A percentile compares a stretch with the other conserved stretches of the same genome.
These are phyloP conservation scores for Botrytis tulipae DNA, from an alignment of 2,329 filamentous ascomycete genomes.

Conservation along the genomic window DNA sequence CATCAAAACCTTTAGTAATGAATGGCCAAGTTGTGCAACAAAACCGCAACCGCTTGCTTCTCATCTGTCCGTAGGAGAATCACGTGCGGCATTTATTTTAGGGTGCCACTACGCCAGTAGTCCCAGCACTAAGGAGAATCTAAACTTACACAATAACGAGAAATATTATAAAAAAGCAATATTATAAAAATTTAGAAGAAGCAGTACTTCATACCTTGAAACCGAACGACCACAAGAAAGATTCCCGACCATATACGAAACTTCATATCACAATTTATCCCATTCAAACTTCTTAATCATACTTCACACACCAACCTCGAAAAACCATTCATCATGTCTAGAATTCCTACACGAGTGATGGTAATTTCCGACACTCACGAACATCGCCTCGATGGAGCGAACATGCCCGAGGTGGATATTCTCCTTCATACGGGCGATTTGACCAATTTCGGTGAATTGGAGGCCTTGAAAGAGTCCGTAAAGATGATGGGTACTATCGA, in stretches of 20 bases:
- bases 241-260: neutral
- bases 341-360: slow-evolving; percentile 28
- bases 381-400: slow-evolving; percentile 23
- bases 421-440: slow-evolving; percentile 43
- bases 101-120: neutral
- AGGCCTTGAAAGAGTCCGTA: slow-evolving; percentile 34
- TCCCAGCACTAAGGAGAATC: neutral
- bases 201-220: neutral
- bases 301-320: neutral
- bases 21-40: neutral
- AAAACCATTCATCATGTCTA: slow-evolving; percentile 17
- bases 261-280: neutral
- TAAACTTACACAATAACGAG: neutral
- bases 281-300: neutral
- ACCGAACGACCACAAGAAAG: neutral
- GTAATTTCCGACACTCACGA: slow-evolving; percentile 34
- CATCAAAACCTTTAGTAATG: neutral
- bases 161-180: neutral
- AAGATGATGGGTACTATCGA: slow-evolving; percentile 40
- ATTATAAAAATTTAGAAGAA: neutral
- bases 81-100: neutral
- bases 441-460: slow-evolving; percentile 36
- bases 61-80: neutral
- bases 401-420: slow-evolving; percentile 37
- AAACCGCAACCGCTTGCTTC: neutral